Evolutionary conservation across 225 moss, liverwort and hornwort species (phyloP).

Genomic region (Bryum argenteum): DNA sequence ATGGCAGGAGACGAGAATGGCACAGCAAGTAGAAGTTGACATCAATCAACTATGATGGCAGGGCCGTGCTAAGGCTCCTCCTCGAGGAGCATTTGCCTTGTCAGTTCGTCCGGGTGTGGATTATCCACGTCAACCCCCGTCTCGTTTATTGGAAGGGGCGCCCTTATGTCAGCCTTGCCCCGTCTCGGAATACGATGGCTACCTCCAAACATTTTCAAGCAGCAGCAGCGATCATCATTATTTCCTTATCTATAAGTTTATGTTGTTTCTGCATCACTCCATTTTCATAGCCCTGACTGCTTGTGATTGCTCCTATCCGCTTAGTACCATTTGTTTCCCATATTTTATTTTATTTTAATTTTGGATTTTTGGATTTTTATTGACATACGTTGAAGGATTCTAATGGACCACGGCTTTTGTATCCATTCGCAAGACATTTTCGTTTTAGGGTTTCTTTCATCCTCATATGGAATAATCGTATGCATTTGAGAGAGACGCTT

Average conservation of each 20-base stretch:
- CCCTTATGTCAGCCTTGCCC: no score
- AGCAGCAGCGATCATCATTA: not conserved
- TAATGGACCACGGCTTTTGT: not conserved
- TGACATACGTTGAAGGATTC: no score
- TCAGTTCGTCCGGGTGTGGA: no score
- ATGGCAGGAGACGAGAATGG: not conserved
- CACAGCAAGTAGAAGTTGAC: not conserved
- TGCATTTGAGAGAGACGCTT: no score
- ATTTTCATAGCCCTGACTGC: not conserved
- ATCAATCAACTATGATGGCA: not conserved
- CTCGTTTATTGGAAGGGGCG: no score
- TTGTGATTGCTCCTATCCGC: not conserved
- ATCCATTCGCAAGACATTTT: not conserved
- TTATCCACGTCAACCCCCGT: not conserved
- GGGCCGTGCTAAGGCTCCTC: not conserved
- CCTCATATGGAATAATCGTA: no score
- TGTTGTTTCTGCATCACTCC: not conserved
- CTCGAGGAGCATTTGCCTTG: not conserved
- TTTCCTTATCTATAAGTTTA: not conserved
- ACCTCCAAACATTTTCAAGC: no score
- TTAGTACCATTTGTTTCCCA: no score
- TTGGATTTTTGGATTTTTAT: no score
- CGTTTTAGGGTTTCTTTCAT: no score
- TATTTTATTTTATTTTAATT: no score
- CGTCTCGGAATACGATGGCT: not conserved